These are phyloP conservation scores for Gossypium trilobum DNA, from an alignment of 441 rosid species.

Conservation along the genomic window DNA sequence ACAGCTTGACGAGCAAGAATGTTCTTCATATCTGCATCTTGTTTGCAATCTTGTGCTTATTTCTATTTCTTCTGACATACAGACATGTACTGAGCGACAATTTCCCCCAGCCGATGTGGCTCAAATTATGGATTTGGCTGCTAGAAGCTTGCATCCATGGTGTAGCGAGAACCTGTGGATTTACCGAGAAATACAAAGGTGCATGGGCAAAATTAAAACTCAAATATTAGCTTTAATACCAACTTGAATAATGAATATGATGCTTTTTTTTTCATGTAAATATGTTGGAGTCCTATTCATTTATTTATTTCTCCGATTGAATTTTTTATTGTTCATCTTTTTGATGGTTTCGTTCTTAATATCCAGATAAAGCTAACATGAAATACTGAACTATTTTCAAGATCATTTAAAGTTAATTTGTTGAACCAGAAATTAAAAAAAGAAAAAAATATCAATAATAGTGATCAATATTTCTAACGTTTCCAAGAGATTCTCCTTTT, in stretches of 20 bases:
- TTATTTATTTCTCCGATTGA: background rate
- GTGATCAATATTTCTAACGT: too few species aligned
- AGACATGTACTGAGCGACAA: constrained; percentile 84
- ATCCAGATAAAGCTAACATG: too few species aligned
- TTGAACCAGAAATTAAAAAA: too few species aligned
- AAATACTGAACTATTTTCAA: too few species aligned
- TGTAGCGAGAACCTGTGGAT: constrained; percentile 69
- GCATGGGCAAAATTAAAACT: constrained; percentile 93
- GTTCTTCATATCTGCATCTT: background rate
- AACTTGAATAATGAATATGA: constrained; percentile 18
- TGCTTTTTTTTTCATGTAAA: background rate
- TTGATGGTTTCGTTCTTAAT: background rate
- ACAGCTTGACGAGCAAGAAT: background rate
- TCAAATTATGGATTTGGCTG: constrained; percentile 72
- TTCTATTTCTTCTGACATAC: constrained; percentile 21
- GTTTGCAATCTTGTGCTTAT: background rate
- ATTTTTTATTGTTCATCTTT: background rate
- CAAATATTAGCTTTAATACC: constrained; percentile 87
- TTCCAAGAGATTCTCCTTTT: too few species aligned
- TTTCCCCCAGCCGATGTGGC: constrained; percentile 85
- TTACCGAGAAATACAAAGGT: constrained; percentile 76
- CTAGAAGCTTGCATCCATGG: constrained; percentile 69
- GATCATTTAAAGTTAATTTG: too few species aligned
- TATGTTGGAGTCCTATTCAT: background rate
- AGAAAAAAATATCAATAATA: too few species aligned